Evolutionary conservation across 495 filamentous ascomycete genomes (phyloP).

Genomic region (Penicillium tannophilum): DNA sequence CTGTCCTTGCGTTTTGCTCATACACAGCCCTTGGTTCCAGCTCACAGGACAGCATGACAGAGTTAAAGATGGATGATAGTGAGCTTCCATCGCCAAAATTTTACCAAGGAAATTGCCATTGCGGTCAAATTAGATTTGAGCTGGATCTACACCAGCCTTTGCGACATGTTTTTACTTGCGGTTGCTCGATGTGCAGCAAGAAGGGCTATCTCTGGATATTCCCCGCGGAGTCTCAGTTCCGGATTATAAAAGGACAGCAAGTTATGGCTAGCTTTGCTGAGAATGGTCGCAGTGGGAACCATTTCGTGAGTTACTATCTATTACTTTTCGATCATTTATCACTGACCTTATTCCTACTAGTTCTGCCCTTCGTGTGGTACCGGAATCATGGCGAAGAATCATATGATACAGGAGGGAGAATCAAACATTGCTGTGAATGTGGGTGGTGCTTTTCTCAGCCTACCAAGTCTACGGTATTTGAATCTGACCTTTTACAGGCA

Average conservation of each 20-base stretch:
- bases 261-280: background rate
- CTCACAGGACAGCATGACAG: no score
- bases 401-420: background rate
- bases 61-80: background rate
- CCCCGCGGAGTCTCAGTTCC: background rate
- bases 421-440: background rate
- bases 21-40: no score
- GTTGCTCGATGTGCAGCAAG: background rate
- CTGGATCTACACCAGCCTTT: background rate
- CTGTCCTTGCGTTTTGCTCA: no score
- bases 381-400: background rate
- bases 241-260: background rate
- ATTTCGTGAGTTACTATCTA: background rate
- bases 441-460: background rate
- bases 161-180: slow-evolving; percentile 1
- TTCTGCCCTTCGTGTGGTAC: background rate
- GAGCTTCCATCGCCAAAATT: background rate
- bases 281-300: background rate
- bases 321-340: background rate
- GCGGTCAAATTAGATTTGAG: slow-evolving; percentile 3
- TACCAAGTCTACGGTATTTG: background rate
- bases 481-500: background rate
- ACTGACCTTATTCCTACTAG: background rate
- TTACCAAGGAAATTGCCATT: background rate
- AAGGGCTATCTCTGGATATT: slow-evolving; percentile 3